Conservation (phyloP, 805 yeast species). For the Yamadazyma scolyti region DNA sequence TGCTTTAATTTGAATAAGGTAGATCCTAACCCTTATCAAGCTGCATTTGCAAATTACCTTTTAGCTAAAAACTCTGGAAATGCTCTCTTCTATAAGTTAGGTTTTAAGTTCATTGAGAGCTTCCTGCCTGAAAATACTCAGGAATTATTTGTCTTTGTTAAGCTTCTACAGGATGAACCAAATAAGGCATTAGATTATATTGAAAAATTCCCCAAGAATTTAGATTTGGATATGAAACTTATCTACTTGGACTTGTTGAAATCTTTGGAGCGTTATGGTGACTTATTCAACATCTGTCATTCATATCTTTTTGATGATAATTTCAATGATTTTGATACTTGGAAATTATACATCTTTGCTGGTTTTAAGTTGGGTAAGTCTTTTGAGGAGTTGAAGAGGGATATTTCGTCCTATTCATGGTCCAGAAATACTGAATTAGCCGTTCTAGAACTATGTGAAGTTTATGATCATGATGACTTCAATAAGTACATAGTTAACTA, state of each 20-base stretch:
- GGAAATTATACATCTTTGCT: constrained; percentile 55
- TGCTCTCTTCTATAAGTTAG: constrained; percentile 57
- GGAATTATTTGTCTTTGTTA: constrained; percentile 59
- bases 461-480: constrained; percentile 17
- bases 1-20: constrained; percentile 40
- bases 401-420: constrained; percentile 8
- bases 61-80: constrained; percentile 24
- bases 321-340: constrained; percentile 75
- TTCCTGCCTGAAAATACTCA: constrained; percentile 57
- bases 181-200: constrained; percentile 6
- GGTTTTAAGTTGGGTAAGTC: constrained; percentile 30
- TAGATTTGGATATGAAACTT: constrained; percentile 63
- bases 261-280: constrained; percentile 37
- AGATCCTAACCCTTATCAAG: constrained; percentile 41
- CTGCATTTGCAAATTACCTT: constrained; percentile 51
- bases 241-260: constrained; percentile 48
- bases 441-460: constrained; percentile 19
- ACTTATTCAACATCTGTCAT: constrained; percentile 37
- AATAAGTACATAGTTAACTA: constrained; percentile 35
- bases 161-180: constrained; percentile 10
- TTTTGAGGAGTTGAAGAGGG: constrained; percentile 23
- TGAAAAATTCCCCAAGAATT: constrained; percentile 14
- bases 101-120: constrained; percentile 52
- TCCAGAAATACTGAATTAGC: constrained; percentile 30
- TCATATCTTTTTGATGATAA: constrained; percentile 41